These are phyloP conservation scores for Oryza officinalis DNA, from an alignment of 176 grass and related monocot genomes.

Conservation along the genomic window DNA sequence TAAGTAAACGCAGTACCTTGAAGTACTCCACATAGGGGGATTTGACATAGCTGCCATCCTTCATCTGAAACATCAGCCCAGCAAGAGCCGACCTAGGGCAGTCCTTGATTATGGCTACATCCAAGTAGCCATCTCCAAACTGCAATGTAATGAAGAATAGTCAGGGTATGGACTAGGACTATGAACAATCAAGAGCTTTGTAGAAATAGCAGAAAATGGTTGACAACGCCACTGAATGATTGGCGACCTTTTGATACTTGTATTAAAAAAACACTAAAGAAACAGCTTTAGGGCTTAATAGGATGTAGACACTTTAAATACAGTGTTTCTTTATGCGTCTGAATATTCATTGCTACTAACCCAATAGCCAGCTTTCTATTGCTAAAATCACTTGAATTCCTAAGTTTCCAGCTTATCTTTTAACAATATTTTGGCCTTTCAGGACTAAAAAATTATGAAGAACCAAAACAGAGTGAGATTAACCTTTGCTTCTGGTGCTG, in stretches of 20 bases:
- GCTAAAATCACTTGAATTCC: background rate
- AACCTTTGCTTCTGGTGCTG: slow-evolving; percentile 86
- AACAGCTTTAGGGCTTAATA: background rate
- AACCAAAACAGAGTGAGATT: background rate
- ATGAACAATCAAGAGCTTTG: background rate
- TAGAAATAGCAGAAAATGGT: background rate
- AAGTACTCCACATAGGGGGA: slow-evolving; percentile 81
- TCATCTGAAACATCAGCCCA: slow-evolving; percentile 64
- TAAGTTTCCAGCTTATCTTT: background rate
- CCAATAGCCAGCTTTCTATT: background rate
- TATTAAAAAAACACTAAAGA: background rate
- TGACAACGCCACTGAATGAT: background rate
- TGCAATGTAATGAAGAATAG: slow-evolving; percentile 35
- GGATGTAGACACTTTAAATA: background rate
- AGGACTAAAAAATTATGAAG: background rate
- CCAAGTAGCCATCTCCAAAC: slow-evolving; percentile 98
- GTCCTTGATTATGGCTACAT: slow-evolving; percentile 80
- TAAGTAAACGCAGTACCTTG: slow-evolving; percentile 50
- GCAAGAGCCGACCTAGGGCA: slow-evolving; percentile 67
- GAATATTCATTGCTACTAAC: background rate
- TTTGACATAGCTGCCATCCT: slow-evolving; percentile 67
- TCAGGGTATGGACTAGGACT: background rate
- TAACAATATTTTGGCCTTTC: background rate
- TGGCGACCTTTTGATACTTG: background rate
- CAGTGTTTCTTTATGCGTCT: background rate